phyloP scores from a whole-genome alignment of 2,329 filamentous ascomycete genomes.

The Ceratocystis smalleyi region DNA sequence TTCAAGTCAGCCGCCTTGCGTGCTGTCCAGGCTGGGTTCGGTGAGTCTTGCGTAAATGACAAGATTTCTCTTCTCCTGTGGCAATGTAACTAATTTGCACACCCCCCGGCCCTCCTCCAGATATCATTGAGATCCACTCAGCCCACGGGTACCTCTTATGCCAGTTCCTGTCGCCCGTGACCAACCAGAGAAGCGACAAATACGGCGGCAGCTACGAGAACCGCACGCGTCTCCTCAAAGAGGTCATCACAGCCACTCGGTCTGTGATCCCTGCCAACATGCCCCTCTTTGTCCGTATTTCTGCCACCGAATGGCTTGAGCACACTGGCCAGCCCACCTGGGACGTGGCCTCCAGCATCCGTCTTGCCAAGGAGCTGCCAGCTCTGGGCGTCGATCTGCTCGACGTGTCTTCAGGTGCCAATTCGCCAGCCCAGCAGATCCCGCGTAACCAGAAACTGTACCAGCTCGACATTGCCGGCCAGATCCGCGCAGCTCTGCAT shows the following conservation, averaged over 20 bases:
- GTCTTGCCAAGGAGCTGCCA: conserved; percentile 50
- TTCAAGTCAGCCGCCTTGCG: conserved; percentile 45
- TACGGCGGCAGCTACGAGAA: conserved; percentile 54
- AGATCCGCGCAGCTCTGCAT: conserved; percentile 50
- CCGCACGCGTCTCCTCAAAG: conserved; percentile 43
- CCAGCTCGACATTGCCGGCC: conserved; percentile 58
- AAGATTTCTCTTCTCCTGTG: too few relatives aligned
- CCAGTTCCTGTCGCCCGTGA: conserved; percentile 46
- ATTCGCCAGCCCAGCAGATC: conserved; percentile 46
- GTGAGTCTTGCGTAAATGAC: conserved; percentile 3
- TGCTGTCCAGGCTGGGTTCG: conserved; percentile 51
- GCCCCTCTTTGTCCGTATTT: conserved; percentile 44
- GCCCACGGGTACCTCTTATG: conserved; percentile 53
- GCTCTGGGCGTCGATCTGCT: conserved; percentile 64
- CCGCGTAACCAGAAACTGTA: conserved; percentile 47
- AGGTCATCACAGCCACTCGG: conserved; percentile 37
- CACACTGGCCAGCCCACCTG: conserved; percentile 36
- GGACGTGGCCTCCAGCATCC: conserved; percentile 45
- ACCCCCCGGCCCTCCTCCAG: conserved; percentile 22
- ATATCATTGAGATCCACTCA: conserved; percentile 54
- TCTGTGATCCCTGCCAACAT: conserved; percentile 36
- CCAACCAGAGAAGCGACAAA: conserved; percentile 45
- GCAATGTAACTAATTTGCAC: too few relatives aligned
- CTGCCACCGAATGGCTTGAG: conserved; percentile 49
- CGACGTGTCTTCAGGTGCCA: conserved; percentile 66